Percentiles rank a stretch among this genome's conserved stretches.
These are phyloP conservation scores for Piedraia hortae DNA, from an alignment of 2,329 filamentous ascomycete species.

Conservation along the genomic window DNA sequence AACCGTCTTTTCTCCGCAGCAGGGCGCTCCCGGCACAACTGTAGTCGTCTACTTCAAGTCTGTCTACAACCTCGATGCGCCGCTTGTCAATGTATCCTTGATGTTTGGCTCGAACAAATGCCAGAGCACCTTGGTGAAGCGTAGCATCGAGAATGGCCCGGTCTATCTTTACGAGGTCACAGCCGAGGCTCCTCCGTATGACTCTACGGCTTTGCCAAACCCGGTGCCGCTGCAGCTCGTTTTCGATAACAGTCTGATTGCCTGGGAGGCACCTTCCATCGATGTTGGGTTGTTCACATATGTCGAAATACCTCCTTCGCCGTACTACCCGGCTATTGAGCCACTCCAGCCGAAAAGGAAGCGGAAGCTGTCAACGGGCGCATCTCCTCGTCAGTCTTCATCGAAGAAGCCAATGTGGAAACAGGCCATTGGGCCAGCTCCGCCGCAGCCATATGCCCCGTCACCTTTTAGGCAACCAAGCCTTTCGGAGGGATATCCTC, in stretches of 20 bases:
- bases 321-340: slow-evolving; percentile 9
- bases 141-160: slow-evolving; percentile 22
- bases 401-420: slow-evolving; percentile 14
- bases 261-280: slow-evolving; percentile 18
- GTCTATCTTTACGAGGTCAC: slow-evolving; percentile 43
- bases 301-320: slow-evolving; percentile 7
- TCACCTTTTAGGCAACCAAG: slow-evolving; percentile 14
- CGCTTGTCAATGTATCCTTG: slow-evolving; percentile 26
- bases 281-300: slow-evolving; percentile 35
- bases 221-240: slow-evolving; percentile 31
- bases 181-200: slow-evolving; percentile 40
- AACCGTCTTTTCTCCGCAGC: slow-evolving; percentile 39
- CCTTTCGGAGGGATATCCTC: slow-evolving; percentile 12
- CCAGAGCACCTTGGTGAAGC: slow-evolving; percentile 35
- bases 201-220: slow-evolving; percentile 26
- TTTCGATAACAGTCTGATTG: slow-evolving; percentile 22
- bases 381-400: slow-evolving; percentile 21
- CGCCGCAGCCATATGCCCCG: too few relatives aligned
- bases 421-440: slow-evolving; percentile 13
- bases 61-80: slow-evolving; percentile 41
- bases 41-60: slow-evolving; percentile 49
- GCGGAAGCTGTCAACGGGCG: slow-evolving; percentile 26
- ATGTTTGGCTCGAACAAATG: slow-evolving; percentile 57
- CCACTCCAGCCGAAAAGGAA: slow-evolving; percentile 19
- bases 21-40: slow-evolving; percentile 41